A percentile compares a stretch with the other conserved stretches of the same genome.
Conservation (phyloP, 1,284 basidiomycete species). For the Golubevia sp. region DNA sequence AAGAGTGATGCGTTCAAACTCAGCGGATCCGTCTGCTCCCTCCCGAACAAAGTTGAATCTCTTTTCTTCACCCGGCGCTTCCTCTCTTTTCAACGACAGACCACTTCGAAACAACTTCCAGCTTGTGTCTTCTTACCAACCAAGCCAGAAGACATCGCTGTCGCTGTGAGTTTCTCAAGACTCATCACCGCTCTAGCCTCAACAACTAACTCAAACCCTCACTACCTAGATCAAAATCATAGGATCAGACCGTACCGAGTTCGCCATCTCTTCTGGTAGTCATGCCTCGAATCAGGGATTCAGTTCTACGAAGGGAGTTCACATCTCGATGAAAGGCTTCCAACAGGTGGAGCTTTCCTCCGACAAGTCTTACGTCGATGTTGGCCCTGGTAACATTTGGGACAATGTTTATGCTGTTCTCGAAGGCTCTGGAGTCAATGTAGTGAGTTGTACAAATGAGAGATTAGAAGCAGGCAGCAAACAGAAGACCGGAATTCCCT, state of each 20-base stretch:
- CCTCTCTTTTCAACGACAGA: not conserved
- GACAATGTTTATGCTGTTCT: constrained; percentile 33
- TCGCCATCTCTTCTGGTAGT: constrained; percentile 26
- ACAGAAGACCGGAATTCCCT: no score
- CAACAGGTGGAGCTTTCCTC: constrained; percentile 22
- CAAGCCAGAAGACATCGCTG: constrained; percentile 23
- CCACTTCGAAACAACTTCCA: constrained; percentile 16
- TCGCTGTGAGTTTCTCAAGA: constrained; percentile 1
- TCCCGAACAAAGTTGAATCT: no score
- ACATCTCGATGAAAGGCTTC: constrained; percentile 31
- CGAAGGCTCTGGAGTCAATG: constrained; percentile 17
- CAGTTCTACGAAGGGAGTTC: constrained; percentile 32
- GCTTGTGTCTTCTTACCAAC: constrained; percentile 30
- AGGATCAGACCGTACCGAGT: constrained; percentile 27
- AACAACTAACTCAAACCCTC: no score
- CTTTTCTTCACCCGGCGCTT: no score
- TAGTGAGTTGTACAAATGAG: constrained; percentile 6
- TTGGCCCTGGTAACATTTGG: constrained; percentile 36
- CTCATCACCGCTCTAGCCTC: no score
- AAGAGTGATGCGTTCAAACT: no score
- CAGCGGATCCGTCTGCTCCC: no score
- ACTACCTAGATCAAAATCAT: constrained; percentile 22
- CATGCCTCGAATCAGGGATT: constrained; percentile 43
- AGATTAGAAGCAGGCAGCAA: no score
- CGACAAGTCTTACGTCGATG: constrained; percentile 33